Evolutionary conservation across 1,284 basidiomycete species (phyloP), one percentile per base, ranked within the genome.

Genomic region (Pholiota adiposa): DNA sequence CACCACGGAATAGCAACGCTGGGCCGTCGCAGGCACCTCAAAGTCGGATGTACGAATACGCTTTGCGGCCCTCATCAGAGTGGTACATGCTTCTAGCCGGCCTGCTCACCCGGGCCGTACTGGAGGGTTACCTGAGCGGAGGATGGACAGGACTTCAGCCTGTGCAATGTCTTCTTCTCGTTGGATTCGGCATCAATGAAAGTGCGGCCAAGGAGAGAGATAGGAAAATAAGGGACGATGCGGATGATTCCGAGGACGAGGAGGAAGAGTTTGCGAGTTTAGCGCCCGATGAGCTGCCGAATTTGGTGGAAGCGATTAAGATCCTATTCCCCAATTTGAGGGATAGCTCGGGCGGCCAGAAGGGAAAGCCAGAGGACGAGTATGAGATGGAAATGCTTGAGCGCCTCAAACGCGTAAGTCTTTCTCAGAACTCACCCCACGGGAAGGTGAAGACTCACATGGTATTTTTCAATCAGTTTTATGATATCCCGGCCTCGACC

Each of bases 11-110:
- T 9, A 41, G 9, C 38, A n/a, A 8, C 19, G 25, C 27, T n/a
- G 19, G 14, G 25, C 55, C 56, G 41, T 33, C 51, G 23, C 53
- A 65, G 27, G 12, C 34, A 29, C 25, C 54, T 1, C 60, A 58
- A 36, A 56, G 73, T 12, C 73, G 73, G 61, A 74, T 76, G 63
- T 81, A 79, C 51, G 78, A 77, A 4, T 72, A 77, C 49, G 85
- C 86, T 1, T 72, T 90, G 38, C 79, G 81, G 1, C 91, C 91
- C 1, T 88, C 90, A 31, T 75, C 83, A 31, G 85, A 87, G 62
- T 94, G 93, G 93, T 94, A 93, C 72, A 81, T 88, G 71, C 79
- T 94, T 7, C 78, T 94, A 8, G 85, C 84, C 0, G 87, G 89
- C 1, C 75, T 94, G 23, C 77, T 93, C 23, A 92, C 91, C 3